Percentiles rank a stretch among this genome's conserved stretches.
Evolutionary conservation across 1,284 basidiomycete species (phyloP).

Genomic region (Tetrapyrgos nigripes): DNA sequence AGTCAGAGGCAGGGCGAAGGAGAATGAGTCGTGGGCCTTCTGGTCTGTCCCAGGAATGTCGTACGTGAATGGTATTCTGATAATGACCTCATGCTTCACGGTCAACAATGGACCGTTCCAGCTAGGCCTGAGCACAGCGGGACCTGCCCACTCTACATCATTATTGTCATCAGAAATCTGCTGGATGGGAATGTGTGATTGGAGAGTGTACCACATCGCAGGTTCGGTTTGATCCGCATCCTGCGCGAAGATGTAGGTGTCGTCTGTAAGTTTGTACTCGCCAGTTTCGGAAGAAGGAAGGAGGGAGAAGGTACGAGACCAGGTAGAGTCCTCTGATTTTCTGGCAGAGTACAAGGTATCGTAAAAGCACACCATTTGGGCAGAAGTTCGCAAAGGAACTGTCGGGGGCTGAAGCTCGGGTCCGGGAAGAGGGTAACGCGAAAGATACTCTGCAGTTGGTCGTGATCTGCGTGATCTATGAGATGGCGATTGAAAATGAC

Average conservation of each 20-base stretch:
- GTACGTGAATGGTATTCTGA: conserved; percentile 63
- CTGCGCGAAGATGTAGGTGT: conserved; percentile 51
- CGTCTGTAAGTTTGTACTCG: conserved; percentile 49
- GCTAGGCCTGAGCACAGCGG: conserved; percentile 50
- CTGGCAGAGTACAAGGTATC: conserved; percentile 51
- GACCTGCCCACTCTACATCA: conserved; percentile 50
- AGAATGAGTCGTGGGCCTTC: conserved; percentile 40
- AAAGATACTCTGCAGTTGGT: conserved; percentile 44
- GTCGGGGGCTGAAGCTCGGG: conserved; percentile 64
- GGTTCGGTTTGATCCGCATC: conserved; percentile 33
- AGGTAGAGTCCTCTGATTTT: conserved; percentile 30
- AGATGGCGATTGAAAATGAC: neutral
- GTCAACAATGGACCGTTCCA: conserved; percentile 59
- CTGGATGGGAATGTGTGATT: conserved; percentile 57
- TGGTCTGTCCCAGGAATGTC: conserved; percentile 46
- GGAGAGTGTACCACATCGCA: conserved; percentile 68
- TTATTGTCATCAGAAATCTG: conserved; percentile 30
- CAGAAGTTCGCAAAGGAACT: conserved; percentile 56
- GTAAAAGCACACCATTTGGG: conserved; percentile 59
- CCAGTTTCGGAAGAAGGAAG: conserved; percentile 52
- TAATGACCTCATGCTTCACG: conserved; percentile 60
- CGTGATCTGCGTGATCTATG: conserved; percentile 41
- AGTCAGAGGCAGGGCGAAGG: conserved; percentile 57
- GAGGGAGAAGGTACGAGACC: conserved; percentile 57
- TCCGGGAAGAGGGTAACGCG: conserved; percentile 58